Conservation (phyloP, 805 yeast species). For the Clavispora asparagi region DNA sequence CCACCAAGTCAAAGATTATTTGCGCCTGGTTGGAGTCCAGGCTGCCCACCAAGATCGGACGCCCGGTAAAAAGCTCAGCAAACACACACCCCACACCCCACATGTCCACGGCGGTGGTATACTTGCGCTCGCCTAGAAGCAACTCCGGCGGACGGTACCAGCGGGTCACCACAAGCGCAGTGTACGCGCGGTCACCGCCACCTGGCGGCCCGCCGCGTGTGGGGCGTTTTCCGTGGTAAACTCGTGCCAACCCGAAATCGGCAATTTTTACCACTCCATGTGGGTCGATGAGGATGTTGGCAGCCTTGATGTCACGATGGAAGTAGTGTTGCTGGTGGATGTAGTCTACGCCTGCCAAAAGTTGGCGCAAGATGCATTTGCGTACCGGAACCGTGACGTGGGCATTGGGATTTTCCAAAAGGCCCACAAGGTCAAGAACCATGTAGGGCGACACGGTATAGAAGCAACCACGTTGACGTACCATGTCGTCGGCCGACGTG, state of each 20-base stretch:
- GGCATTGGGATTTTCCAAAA: conserved; percentile 74
- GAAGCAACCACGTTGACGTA: conserved; percentile 44
- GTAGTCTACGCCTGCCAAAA: conserved; percentile 74
- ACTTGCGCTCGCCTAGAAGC: conserved; percentile 74
- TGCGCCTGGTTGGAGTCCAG: conserved; percentile 87
- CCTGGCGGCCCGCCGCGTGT: conserved; percentile 49
- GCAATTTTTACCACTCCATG: conserved; percentile 82
- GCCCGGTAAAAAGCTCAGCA: conserved; percentile 78
- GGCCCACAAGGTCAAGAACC: conserved; percentile 87
- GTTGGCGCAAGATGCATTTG: conserved; percentile 76
- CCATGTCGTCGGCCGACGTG: conserved; percentile 26
- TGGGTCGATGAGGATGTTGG: conserved; percentile 80
- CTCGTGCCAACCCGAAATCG: conserved; percentile 91
- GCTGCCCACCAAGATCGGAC: conserved; percentile 80
- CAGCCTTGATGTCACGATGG: conserved; percentile 94
- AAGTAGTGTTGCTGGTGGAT: conserved; percentile 57
- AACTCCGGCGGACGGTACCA: conserved; percentile 98
- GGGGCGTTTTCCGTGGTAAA: conserved; percentile 61
- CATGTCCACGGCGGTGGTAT: conserved; percentile 92
- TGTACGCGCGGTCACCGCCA: conserved; percentile 49
- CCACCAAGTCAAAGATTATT: conserved; percentile 72
- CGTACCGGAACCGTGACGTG: conserved; percentile 59
- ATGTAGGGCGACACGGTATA: conserved; percentile 91
- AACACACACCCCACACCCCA: conserved; percentile 98
- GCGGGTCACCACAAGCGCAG: conserved; percentile 80